phyloP scores from a whole-genome alignment of 2,329 filamentous ascomycete species.

The Cladorrhinum sp. region DNA sequence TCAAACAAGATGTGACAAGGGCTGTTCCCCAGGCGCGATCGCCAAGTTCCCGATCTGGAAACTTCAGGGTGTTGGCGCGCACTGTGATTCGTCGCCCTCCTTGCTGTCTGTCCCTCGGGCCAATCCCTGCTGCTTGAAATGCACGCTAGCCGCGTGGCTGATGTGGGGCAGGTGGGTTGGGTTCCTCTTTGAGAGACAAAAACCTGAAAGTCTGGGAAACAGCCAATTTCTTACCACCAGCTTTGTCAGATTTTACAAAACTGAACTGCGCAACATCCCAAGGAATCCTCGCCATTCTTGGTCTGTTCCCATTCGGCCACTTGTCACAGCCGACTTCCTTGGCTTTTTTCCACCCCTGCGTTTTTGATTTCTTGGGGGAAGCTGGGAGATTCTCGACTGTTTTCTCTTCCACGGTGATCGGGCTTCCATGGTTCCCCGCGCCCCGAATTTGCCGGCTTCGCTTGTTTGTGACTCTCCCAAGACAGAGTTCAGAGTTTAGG shows the following conservation, averaged over 20 bases:
- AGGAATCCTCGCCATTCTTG: neutral
- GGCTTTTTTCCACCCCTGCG: neutral
- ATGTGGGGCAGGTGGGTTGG: neutral
- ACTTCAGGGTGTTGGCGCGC: neutral
- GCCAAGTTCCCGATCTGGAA: conserved; percentile 2
- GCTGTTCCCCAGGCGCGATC: neutral
- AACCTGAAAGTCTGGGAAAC: neutral
- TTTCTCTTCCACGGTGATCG: neutral
- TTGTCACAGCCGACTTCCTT: neutral
- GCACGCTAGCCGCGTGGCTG: neutral
- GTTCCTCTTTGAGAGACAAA: neutral
- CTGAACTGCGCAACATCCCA: neutral
- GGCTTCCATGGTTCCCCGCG: neutral
- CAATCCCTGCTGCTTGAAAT: neutral
- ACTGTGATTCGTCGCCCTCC: neutral
- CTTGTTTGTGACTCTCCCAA: neutral
- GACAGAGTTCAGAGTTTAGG: neutral
- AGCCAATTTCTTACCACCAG: neutral
- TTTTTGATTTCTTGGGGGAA: neutral
- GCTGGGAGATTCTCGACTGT: neutral
- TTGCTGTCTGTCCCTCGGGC: neutral
- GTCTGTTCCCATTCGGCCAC: neutral
- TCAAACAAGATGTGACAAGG: neutral
- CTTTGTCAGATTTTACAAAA: conserved; percentile 1
- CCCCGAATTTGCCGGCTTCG: neutral